phyloP scores from a whole-genome alignment of 257 asterid genomes.

The Dorcoceras hygrometricum region DNA sequence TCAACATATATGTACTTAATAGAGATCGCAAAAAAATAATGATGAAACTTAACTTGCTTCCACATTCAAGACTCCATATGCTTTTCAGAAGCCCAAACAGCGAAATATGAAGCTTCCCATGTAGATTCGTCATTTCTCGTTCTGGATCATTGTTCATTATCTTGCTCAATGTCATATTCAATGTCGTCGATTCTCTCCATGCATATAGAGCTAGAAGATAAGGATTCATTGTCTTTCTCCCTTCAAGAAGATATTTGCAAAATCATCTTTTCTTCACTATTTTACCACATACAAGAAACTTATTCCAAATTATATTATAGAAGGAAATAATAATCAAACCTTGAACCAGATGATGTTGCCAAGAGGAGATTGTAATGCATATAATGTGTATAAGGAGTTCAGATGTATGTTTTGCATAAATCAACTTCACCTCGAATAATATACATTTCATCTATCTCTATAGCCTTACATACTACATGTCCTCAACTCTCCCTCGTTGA shows the following conservation, averaged over 20 bases:
- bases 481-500: constrained; percentile 44
- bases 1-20: constrained; percentile 44
- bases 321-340: constrained; percentile 28
- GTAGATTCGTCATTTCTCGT: constrained; percentile 24
- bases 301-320: not conserved
- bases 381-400: constrained; percentile 59
- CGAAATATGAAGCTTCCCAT: constrained; percentile 48
- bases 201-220: constrained; percentile 35
- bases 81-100: constrained; percentile 38
- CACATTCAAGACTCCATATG: constrained; percentile 31
- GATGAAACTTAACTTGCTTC: constrained; percentile 27
- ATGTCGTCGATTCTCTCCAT: constrained; percentile 53
- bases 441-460: constrained; percentile 40
- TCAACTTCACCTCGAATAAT: constrained; percentile 47
- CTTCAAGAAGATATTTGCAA: constrained; percentile 56
- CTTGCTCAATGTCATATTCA: constrained; percentile 39
- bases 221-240: constrained; percentile 55
- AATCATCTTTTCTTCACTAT: constrained; percentile 8
- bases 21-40: constrained; percentile 33
- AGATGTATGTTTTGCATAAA: constrained; percentile 38
- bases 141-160: constrained; percentile 22
- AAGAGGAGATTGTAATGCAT: constrained; percentile 50
- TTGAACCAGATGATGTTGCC: constrained; percentile 63
- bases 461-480: constrained; percentile 28
- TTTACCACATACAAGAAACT: not conserved